These are phyloP conservation scores for Aristolochia californica DNA, from an alignment of 164 flowering plant genomes.

Conservation along the genomic window DNA sequence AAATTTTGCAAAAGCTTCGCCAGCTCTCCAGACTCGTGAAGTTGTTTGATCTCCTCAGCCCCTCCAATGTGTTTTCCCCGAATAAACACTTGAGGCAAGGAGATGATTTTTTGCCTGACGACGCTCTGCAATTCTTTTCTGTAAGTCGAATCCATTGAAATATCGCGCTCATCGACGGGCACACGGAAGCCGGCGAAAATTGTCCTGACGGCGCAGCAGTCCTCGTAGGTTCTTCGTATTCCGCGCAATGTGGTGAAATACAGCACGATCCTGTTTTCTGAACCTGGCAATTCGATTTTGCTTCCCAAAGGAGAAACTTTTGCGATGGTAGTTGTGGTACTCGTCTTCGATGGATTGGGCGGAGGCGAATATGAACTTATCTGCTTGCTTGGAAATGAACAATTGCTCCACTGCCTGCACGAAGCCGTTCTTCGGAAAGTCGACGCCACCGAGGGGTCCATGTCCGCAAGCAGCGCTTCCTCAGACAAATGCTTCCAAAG, in stretches of 20 bases:
- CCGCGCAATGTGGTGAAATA: conserved; percentile 82
- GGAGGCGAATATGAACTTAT: background rate
- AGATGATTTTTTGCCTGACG: conserved; percentile 34
- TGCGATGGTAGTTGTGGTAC: conserved; percentile 10
- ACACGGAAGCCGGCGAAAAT: conserved; percentile 73
- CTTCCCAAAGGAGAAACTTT: conserved; percentile 9
- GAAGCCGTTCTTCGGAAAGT: conserved; percentile 20
- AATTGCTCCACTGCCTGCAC: background rate
- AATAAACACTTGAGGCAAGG: conserved; percentile 73
- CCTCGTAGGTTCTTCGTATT: conserved; percentile 77
- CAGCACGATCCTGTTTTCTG: conserved; percentile 48
- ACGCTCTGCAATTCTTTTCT: conserved; percentile 49
- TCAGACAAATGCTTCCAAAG: conserved; percentile 80
- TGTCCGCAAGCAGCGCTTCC: conserved; percentile 51
- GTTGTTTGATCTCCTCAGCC: conserved; percentile 63
- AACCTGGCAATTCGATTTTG: conserved; percentile 16
- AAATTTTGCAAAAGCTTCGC: conserved; percentile 52
- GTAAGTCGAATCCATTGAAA: conserved; percentile 75
- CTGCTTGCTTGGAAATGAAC: background rate
- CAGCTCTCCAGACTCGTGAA: conserved; percentile 70
- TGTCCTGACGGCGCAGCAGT: conserved; percentile 56
- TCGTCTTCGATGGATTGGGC: background rate
- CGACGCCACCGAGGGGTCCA: conserved; percentile 57
- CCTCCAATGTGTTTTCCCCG: conserved; percentile 70
- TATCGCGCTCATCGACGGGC: conserved; percentile 71